Conservation (phyloP, 257 asterid species). For the Avicennia marina region DNA sequence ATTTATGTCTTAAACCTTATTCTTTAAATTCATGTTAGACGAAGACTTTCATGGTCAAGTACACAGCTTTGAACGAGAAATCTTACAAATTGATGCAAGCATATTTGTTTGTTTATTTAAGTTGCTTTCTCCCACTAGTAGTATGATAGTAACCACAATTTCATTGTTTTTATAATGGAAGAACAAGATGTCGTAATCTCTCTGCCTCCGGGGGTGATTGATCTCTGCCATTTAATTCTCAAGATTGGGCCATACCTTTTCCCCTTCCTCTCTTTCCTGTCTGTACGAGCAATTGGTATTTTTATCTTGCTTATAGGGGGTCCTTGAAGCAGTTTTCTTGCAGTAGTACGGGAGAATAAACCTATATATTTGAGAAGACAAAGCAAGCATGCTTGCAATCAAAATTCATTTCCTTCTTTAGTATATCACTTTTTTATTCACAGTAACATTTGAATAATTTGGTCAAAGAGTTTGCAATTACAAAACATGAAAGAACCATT, state of each 20-base stretch:
- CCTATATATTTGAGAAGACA: not conserved
- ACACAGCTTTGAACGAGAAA: constrained; percentile 4
- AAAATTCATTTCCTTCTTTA: not conserved
- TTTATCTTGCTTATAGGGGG: constrained; percentile 7
- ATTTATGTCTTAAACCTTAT: not conserved
- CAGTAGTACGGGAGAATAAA: not conserved
- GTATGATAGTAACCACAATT: not conserved
- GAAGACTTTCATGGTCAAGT: constrained; percentile 13
- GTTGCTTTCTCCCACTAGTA: constrained; percentile 1
- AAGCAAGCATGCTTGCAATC: not conserved
- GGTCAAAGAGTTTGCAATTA: not conserved
- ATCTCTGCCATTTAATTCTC: not conserved
- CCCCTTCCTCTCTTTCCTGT: not conserved
- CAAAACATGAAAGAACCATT: not conserved
- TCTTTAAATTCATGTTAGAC: constrained; percentile 1
- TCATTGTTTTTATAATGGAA: constrained; percentile 4
- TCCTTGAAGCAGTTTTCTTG: too few species aligned
- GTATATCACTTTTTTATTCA: not conserved
- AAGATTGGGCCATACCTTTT: not conserved
- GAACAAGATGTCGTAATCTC: constrained; percentile 3
- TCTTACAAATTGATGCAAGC: not conserved
- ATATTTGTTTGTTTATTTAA: too few species aligned
- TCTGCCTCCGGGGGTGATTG: constrained; percentile 1
- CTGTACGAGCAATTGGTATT: not conserved
- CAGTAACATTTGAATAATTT: not conserved